A percentile compares a stretch with the other conserved stretches of the same genome.
Evolutionary conservation across 2,329 filamentous ascomycete species (phyloP).

Genomic region (Pseudogymnoascus sp.): DNA sequence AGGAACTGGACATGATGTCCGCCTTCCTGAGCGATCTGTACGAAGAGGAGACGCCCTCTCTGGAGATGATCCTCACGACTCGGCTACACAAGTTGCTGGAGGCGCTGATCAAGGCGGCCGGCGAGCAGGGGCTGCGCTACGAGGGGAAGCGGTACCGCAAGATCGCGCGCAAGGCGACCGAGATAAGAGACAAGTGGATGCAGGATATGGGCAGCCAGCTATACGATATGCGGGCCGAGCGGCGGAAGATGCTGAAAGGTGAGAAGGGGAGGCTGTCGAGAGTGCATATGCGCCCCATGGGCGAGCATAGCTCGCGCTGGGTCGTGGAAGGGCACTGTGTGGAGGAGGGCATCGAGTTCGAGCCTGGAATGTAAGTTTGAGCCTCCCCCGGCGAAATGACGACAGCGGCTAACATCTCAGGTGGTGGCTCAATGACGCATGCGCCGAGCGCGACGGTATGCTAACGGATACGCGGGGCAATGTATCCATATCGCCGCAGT

Average conservation of each 20-base stretch:
- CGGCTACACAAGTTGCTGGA: slow-evolving; percentile 19
- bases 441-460: slow-evolving; percentile 50
- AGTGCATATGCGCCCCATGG: not conserved
- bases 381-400: not conserved
- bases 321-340: slow-evolving; percentile 8
- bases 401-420: slow-evolving; percentile 30
- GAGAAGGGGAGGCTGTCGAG: slow-evolving; percentile 11
- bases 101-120: slow-evolving; percentile 12
- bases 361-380: slow-evolving; percentile 41
- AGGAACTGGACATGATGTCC: slow-evolving; percentile 3
- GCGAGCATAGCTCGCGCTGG: slow-evolving; percentile 3
- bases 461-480: slow-evolving; percentile 38
- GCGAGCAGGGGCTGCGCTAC: not conserved
- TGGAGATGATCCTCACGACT: slow-evolving; percentile 12
- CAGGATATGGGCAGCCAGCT: slow-evolving; percentile 15
- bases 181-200: slow-evolving; percentile 19
- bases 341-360: slow-evolving; percentile 22
- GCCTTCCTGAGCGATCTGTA: not conserved
- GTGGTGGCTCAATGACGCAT: slow-evolving; percentile 52
- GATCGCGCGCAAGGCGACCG: slow-evolving; percentile 11
- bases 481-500: slow-evolving; percentile 40
- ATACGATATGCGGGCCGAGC: slow-evolving; percentile 16
- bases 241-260: slow-evolving; percentile 16
- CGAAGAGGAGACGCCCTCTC: not conserved
- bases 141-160: not conserved